Evolutionary conservation across 768 basidiomycete species (phyloP), one percentile per base, ranked within the genome.

Genomic region (Neoboletus subvelutipes): DNA sequence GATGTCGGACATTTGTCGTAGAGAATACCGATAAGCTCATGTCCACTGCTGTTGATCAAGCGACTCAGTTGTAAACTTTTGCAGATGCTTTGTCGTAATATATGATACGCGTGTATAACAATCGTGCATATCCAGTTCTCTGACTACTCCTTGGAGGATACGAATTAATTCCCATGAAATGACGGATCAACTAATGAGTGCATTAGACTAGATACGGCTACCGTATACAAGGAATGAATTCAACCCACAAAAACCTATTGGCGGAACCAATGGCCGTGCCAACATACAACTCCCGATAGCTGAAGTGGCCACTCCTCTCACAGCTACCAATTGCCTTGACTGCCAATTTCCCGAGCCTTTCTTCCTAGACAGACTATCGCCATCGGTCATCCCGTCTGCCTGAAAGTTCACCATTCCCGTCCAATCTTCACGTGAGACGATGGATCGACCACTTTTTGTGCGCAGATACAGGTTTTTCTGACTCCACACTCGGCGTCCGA

Each of bases 401-500:
- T 66, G 70, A 69, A 82, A 86, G 45, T 79, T 77, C 29, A 85
- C 87, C 24, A 76, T 75, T 24, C 71, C 54, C 52, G 64, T 65
- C 87, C 88, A 90, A 15, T 65, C 60, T 43, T 76, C 67, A 45
- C 77, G 76, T 24, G 76, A 67, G 34, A 87, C 62, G 2, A 60
- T 56, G 24, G 71, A 58, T 37, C 80, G 78, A 18, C 54, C 13
- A 12, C 45, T 41, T 34, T 58, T 54, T n/a, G 62, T 61, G 28
- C 66, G 66, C 46, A 90, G 52, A 63, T 80, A 92, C 4, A 92
- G 61, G 52, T 83, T 73, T 68, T 81, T 83, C 33, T 69, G 76
- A 6, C 60, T 67, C 88, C 88, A 90, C 1, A 92, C 82, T 12
- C 90, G 83, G n/a, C 90, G 82, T 10, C 88, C 88, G n/a, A 91